Conservation (phyloP, 257 asterid species). For the Forsythia viridissima region DNA sequence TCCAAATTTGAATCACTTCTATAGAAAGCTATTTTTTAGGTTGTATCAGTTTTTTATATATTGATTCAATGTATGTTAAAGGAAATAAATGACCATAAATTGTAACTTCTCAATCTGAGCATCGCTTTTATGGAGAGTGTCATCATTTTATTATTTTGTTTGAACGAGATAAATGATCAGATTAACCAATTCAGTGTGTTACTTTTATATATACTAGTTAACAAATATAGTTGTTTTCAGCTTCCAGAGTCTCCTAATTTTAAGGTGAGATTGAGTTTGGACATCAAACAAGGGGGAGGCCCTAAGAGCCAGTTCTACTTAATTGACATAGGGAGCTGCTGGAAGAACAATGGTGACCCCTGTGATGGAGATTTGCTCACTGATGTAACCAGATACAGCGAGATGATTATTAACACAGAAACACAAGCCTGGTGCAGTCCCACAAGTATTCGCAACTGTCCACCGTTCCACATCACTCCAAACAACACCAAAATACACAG, state of each 20-base stretch:
- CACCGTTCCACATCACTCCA: conserved; percentile 65
- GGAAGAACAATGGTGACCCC: conserved; percentile 64
- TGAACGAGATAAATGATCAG: too few species aligned
- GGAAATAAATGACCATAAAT: too few species aligned
- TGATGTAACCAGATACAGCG: conserved; percentile 62
- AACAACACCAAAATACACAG: conserved; percentile 44
- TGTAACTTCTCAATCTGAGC: too few species aligned
- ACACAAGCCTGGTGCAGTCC: conserved; percentile 65
- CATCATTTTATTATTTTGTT: too few species aligned
- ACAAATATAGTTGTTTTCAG: conserved; percentile 29
- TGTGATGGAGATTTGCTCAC: conserved; percentile 60
- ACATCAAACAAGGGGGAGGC: conserved; percentile 63
- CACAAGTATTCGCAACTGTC: conserved; percentile 47
- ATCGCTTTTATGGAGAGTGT: too few species aligned
- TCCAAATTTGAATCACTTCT: too few species aligned
- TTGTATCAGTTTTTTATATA: too few species aligned
- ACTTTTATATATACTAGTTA: too few species aligned
- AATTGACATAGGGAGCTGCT: conserved; percentile 74
- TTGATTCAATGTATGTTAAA: too few species aligned
- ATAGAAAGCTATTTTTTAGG: too few species aligned
- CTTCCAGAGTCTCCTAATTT: conserved; percentile 67
- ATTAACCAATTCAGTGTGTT: too few species aligned
- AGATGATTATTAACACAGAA: conserved; percentile 67
- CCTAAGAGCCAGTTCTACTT: conserved; percentile 72
- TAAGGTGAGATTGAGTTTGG: conserved; percentile 54